These are phyloP conservation scores for Colletotrichum trifolii DNA, from an alignment of 2,329 filamentous ascomycete genomes.

Conservation along the genomic window DNA sequence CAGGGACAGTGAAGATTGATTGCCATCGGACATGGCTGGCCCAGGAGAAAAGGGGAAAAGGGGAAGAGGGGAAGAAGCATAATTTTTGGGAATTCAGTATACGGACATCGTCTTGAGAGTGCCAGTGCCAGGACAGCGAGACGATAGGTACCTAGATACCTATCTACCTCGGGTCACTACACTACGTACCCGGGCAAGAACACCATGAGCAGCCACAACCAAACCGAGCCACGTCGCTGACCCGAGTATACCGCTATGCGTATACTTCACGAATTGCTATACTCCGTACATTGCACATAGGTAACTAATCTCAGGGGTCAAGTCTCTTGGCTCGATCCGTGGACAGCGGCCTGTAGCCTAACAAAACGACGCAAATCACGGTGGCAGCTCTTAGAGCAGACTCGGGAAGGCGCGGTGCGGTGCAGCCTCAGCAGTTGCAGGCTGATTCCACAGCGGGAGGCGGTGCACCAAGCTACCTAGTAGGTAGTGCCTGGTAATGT, in stretches of 20 bases:
- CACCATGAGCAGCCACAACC: too few species aligned
- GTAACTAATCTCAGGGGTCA: slow-evolving; percentile 6
- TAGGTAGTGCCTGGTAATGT: too few species aligned
- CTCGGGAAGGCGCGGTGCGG: too few species aligned
- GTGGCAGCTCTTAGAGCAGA: neutral
- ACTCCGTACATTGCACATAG: neutral
- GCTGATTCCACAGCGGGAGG: neutral
- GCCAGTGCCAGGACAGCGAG: neutral
- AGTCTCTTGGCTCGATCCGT: slow-evolving; percentile 14
- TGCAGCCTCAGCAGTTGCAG: neutral
- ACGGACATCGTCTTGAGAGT: neutral
- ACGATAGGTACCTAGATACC: neutral
- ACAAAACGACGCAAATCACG: neutral
- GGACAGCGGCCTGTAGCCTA: neutral
- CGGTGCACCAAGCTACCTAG: neutral
- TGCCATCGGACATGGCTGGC: neutral
- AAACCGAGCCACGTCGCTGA: too few species aligned
- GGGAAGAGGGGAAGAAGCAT: neutral
- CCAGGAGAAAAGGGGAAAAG: neutral
- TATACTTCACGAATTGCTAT: neutral
- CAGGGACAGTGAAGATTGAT: too few species aligned
- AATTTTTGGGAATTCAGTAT: too few species aligned
- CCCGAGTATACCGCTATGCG: too few species aligned
- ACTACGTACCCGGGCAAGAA: neutral
- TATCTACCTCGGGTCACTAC: neutral